These are phyloP conservation scores for Pythium sp. DNA, from an alignment of 352 stramenopile species.

Conservation along the genomic window DNA sequence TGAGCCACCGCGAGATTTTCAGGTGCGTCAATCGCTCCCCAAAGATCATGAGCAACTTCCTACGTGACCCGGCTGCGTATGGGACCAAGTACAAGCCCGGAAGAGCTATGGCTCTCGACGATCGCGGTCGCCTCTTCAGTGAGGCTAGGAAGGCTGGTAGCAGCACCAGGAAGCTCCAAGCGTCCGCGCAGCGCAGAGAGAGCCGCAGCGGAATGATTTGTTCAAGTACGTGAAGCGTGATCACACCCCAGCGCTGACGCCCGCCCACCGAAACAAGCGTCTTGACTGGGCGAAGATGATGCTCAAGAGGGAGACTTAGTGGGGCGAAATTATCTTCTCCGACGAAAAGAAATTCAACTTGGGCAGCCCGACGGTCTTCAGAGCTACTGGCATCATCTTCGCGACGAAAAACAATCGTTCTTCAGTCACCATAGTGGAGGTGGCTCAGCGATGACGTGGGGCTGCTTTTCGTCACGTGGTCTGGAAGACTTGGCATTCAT, in stretches of 20 bases:
- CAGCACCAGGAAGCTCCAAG: conserved; percentile 1
- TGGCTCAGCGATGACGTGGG: background rate
- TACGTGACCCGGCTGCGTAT: background rate
- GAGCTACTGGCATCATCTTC: background rate
- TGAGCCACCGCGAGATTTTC: too few species aligned
- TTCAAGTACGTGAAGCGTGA: conserved; percentile 1
- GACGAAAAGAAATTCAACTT: conserved; percentile 4
- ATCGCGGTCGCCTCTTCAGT: background rate
- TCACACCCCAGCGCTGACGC: background rate
- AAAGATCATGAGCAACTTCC: background rate
- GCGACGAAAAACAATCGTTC: background rate
- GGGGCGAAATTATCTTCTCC: background rate
- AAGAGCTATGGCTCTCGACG: background rate
- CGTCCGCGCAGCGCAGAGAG: background rate
- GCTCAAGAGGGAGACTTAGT: background rate
- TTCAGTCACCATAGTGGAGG: background rate
- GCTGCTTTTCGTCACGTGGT: background rate
- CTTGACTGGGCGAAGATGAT: background rate
- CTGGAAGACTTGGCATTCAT: background rate
- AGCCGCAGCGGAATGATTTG: background rate
- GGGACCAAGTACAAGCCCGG: background rate
- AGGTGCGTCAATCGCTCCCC: background rate
- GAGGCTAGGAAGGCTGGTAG: background rate
- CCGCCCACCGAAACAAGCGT: background rate
- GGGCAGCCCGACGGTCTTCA: background rate